Conservation (phyloP, 371 early-diverging fungal species). For the Blastocladiella emersonii region DNA sequence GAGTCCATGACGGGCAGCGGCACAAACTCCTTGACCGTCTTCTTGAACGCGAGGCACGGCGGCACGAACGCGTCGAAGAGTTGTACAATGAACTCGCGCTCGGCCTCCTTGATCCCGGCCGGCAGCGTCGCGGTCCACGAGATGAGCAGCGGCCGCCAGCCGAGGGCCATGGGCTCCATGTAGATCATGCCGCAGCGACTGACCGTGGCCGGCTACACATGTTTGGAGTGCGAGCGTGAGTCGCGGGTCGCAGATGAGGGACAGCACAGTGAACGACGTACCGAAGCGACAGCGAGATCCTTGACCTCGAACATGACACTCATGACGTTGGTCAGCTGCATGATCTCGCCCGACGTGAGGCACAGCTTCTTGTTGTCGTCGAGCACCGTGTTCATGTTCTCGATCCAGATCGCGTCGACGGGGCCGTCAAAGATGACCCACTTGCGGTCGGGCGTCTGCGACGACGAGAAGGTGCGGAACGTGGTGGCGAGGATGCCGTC, state of each 20-base stretch:
- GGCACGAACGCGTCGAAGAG: constrained; percentile 13
- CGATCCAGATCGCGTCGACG: constrained; percentile 51
- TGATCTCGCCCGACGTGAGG: constrained; percentile 44
- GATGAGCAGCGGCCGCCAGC: constrained; percentile 26
- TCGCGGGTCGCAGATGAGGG: too few species aligned
- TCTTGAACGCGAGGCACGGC: constrained; percentile 17
- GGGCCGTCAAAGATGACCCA: constrained; percentile 57
- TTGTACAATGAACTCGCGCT: neutral
- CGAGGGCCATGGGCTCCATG: constrained; percentile 41
- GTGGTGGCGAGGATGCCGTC: constrained; percentile 38
- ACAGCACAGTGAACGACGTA: neutral
- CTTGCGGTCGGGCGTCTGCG: constrained; percentile 30
- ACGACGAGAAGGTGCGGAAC: constrained; percentile 33
- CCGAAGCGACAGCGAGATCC: constrained; percentile 39
- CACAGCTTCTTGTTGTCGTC: constrained; percentile 53
- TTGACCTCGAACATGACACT: constrained; percentile 44
- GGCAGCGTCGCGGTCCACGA: constrained; percentile 24
- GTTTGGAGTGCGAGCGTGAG: too few species aligned
- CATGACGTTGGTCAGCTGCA: constrained; percentile 36
- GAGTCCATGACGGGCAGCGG: constrained; percentile 31
- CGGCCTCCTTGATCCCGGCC: constrained; percentile 15
- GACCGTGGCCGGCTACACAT: constrained; percentile 32
- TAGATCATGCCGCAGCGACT: constrained; percentile 48
- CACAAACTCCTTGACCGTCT: constrained; percentile 25
- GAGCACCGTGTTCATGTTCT: constrained; percentile 47